Evolutionary conservation across 805 yeast species (phyloP).

Genomic region (Monosporozyma unispora): DNA sequence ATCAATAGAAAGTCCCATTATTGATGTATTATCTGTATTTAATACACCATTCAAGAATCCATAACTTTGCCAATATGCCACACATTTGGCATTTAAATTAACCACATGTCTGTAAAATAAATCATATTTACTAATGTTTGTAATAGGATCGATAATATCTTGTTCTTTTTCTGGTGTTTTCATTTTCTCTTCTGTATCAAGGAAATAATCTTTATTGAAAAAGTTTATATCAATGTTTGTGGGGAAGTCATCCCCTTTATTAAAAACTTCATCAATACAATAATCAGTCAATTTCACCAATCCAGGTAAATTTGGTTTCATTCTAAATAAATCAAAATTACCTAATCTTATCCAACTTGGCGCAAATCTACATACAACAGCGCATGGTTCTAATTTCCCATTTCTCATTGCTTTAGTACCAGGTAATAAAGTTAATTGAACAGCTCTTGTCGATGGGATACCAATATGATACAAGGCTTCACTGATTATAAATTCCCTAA

Average conservation of each 20-base stretch:
- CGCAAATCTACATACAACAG: conserved; percentile 76
- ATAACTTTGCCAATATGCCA: conserved; percentile 82
- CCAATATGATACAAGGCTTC: conserved; percentile 76
- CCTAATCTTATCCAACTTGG: conserved; percentile 85
- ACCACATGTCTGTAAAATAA: conserved; percentile 63
- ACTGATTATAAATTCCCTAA: conserved; percentile 78
- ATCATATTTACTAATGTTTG: conserved; percentile 51
- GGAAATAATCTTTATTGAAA: conserved; percentile 21
- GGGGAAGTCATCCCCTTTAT: conserved; percentile 30
- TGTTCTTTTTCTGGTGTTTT: conserved; percentile 8
- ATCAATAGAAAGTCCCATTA: conserved; percentile 82
- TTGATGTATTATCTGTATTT: conserved; percentile 88
- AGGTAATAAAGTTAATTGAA: conserved; percentile 65
- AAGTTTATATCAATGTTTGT: conserved; percentile 14
- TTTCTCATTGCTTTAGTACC: conserved; percentile 62
- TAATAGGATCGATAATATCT: conserved; percentile 12
- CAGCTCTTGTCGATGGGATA: conserved; percentile 79
- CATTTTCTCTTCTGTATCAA: conserved; percentile 20
- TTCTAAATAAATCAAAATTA: conserved; percentile 71
- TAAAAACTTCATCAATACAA: conserved; percentile 55
- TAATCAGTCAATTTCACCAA: conserved; percentile 59
- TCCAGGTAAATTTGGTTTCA: conserved; percentile 60
- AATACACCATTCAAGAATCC: conserved; percentile 92
- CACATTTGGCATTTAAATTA: conserved; percentile 62
- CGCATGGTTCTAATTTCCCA: conserved; percentile 63